Evolutionary conservation across 2,329 filamentous ascomycete species (phyloP).

Genomic region (Penicillium freii): DNA sequence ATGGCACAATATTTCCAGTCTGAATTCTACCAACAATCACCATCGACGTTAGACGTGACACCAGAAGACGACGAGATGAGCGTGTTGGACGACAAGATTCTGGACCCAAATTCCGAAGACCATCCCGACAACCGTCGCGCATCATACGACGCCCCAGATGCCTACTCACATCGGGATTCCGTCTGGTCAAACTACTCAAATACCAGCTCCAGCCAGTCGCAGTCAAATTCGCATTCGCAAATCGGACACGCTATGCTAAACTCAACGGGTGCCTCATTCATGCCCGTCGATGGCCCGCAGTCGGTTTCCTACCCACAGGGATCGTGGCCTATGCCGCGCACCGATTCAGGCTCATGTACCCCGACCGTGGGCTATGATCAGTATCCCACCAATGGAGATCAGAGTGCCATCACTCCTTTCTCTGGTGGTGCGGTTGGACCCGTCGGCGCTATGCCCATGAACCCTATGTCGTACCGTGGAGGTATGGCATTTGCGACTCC

Average conservation of each 20-base stretch:
- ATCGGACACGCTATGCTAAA: constrained; percentile 50
- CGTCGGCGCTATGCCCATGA: constrained; percentile 40
- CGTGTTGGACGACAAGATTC: constrained; percentile 50
- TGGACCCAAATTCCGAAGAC: constrained; percentile 51
- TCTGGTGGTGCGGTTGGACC: constrained; percentile 44
- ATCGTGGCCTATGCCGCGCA: constrained; percentile 62
- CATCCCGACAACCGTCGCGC: constrained; percentile 48
- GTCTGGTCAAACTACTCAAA: constrained; percentile 51
- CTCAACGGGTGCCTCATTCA: constrained; percentile 59
- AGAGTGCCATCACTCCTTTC: constrained; percentile 44
- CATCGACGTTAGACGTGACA: constrained; percentile 43
- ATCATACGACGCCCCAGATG: constrained; percentile 49
- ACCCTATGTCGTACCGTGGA: constrained; percentile 45
- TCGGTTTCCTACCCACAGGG: constrained; percentile 39
- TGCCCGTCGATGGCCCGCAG: constrained; percentile 56
- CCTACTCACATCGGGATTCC: constrained; percentile 53
- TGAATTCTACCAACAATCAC: constrained; percentile 46
- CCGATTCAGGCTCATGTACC: constrained; percentile 68
- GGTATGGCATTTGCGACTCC: constrained; percentile 51
- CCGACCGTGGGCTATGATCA: constrained; percentile 70
- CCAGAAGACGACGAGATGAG: constrained; percentile 54
- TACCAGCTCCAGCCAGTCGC: constrained; percentile 43
- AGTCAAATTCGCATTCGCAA: constrained; percentile 44
- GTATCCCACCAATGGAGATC: constrained; percentile 54
- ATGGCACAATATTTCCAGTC: constrained; percentile 49